phyloP scores from a whole-genome alignment of 2,329 filamentous ascomycete genomes.

The Plenodomus biglobosus region DNA sequence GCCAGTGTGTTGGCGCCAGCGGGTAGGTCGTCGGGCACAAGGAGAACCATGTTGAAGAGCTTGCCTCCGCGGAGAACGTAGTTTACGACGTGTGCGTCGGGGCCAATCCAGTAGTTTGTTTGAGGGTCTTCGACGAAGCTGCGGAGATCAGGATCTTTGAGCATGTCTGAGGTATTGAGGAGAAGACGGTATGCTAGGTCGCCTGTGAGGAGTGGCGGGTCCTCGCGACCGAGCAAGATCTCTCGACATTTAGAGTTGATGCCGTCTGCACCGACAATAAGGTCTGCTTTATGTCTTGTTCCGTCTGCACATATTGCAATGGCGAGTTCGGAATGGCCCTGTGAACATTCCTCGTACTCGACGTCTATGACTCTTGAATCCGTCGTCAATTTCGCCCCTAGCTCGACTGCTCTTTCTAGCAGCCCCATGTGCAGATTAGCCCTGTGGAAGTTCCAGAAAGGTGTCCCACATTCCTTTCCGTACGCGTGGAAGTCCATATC shows the following conservation, averaged over 20 bases:
- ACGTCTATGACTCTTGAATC: slow-evolving; percentile 51
- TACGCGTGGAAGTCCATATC: slow-evolving; percentile 53
- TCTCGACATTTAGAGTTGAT: slow-evolving; percentile 52
- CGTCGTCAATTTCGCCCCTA: slow-evolving; percentile 53
- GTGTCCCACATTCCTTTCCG: slow-evolving; percentile 41
- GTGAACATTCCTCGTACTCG: slow-evolving; percentile 23
- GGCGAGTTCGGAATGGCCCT: slow-evolving; percentile 37
- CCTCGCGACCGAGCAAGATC: slow-evolving; percentile 48
- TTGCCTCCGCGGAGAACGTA: slow-evolving; percentile 54
- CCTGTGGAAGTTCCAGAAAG: slow-evolving; percentile 59
- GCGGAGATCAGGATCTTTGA: slow-evolving; percentile 51
- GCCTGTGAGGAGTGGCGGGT: slow-evolving; percentile 54
- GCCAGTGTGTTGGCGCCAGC: slow-evolving; percentile 49
- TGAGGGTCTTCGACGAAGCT: slow-evolving; percentile 52
- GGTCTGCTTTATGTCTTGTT: slow-evolving; percentile 43
- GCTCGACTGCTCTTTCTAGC: slow-evolving; percentile 50
- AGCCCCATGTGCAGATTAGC: slow-evolving; percentile 55
- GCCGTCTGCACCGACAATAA: slow-evolving; percentile 54
- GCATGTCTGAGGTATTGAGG: slow-evolving; percentile 50
- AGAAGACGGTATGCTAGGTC: slow-evolving; percentile 56
- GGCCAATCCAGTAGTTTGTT: slow-evolving; percentile 57
- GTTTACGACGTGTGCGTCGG: slow-evolving; percentile 55
- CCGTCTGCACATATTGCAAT: slow-evolving; percentile 48
- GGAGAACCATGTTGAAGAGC: slow-evolving; percentile 55
- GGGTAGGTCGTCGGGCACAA: slow-evolving; percentile 56